phyloP scores from a whole-genome alignment of 2,329 filamentous ascomycete species.

The Macrophomina pseudophaseolina region DNA sequence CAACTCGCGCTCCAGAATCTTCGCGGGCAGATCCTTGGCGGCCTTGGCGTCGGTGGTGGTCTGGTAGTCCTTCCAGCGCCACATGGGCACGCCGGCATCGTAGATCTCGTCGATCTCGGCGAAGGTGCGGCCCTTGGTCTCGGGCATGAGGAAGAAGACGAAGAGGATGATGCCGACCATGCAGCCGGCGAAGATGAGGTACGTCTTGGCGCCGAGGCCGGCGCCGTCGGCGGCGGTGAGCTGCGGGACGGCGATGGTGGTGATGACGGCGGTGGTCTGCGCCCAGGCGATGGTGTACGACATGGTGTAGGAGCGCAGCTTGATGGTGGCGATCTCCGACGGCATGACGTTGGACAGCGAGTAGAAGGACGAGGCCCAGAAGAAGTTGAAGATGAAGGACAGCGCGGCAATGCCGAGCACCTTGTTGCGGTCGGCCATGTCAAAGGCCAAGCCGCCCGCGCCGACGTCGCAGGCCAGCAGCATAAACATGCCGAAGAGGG shows the following conservation, averaged over 20 bases:
- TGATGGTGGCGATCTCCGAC: conserved; percentile 18
- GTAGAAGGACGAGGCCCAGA: conserved; percentile 20
- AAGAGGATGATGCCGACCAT: conserved; percentile 52
- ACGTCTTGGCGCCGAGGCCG: conserved; percentile 27
- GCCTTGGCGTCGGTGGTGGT: conserved; percentile 10
- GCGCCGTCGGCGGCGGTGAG: conserved; percentile 9
- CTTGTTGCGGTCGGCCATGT: neutral
- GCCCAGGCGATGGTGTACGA: conserved; percentile 22
- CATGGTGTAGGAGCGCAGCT: conserved; percentile 20
- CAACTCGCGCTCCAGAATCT: conserved; percentile 21
- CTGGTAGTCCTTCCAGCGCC: conserved; percentile 9
- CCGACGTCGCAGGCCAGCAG: conserved; percentile 29
- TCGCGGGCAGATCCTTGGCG: neutral
- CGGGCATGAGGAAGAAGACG: conserved; percentile 50
- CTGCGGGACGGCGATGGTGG: conserved; percentile 16
- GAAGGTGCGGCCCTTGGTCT: conserved; percentile 52
- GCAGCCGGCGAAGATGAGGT: conserved; percentile 56
- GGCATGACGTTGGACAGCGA: conserved; percentile 22
- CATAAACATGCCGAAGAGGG: conserved; percentile 42
- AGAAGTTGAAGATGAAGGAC: conserved; percentile 23
- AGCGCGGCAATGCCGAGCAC: conserved; percentile 13
- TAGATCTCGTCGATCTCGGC: conserved; percentile 55
- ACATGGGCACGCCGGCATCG: conserved; percentile 31
- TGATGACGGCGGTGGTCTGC: conserved; percentile 21
- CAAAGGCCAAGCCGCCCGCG: conserved; percentile 7